phyloP scores from a whole-genome alignment of 106 monocot genomes.

The Posidonia australis region DNA sequence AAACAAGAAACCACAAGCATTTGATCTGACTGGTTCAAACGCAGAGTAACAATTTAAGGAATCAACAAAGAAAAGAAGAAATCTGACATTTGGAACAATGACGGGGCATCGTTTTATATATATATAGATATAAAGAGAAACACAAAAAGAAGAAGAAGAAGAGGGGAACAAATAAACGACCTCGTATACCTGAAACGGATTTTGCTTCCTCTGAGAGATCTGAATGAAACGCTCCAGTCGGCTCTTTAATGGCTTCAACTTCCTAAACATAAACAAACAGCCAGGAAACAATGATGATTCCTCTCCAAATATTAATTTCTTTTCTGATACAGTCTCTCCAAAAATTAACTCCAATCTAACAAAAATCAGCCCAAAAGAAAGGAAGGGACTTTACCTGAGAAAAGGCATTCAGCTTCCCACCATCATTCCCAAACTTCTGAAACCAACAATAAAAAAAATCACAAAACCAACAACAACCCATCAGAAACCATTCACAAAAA shows the following conservation, averaged over 20 bases:
- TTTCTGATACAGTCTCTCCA: no score
- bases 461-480: neutral
- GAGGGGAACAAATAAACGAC: neutral
- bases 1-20: neutral
- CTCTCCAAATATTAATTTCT: no score
- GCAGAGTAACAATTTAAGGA: neutral
- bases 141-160: no score
- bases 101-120: no score
- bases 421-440: conserved; percentile 10
- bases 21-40: neutral
- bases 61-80: no score
- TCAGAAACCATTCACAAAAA: neutral
- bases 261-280: conserved; percentile 16
- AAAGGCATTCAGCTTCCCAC: conserved; percentile 7
- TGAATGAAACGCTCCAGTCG: conserved; percentile 15
- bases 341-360: no score
- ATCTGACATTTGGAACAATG: no score
- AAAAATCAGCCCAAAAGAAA: neutral
- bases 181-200: neutral
- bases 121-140: no score
- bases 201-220: conserved; percentile 5
- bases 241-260: conserved; percentile 24
- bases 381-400: conserved; percentile 1
- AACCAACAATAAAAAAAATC: neutral
- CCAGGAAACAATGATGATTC: neutral